Percentiles rank a stretch among this genome's conserved stretches.
These are phyloP conservation scores for Ostreobium quekettii DNA, from an alignment of 139 green algal species.

Conservation along the genomic window DNA sequence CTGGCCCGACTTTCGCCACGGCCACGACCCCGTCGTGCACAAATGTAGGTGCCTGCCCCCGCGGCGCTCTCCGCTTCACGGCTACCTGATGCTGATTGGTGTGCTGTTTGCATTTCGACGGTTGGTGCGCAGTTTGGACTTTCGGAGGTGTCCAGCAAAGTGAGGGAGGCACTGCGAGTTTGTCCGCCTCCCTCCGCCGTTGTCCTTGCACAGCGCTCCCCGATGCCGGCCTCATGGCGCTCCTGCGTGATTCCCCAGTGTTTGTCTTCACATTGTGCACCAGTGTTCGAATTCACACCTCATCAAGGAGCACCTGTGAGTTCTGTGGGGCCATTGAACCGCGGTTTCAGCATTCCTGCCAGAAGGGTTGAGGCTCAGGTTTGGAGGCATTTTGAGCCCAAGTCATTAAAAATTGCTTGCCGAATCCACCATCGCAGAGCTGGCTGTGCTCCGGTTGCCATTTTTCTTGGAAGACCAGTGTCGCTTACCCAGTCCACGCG, in stretches of 20 bases:
- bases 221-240: too few species aligned
- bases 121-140: background rate
- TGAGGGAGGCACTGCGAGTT: background rate
- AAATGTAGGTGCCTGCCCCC: slow-evolving; percentile 29
- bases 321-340: background rate
- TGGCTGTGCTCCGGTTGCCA: background rate
- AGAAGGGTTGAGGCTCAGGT: too few species aligned
- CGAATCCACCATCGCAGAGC: background rate
- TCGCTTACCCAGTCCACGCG: background rate
- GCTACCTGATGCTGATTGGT: background rate
- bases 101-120: background rate
- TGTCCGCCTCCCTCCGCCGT: background rate
- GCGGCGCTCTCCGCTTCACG: background rate
- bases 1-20: slow-evolving; percentile 39
- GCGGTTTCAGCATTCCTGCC: background rate
- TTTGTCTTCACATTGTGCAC: too few species aligned
- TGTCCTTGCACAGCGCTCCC: background rate
- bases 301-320: background rate
- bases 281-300: background rate
- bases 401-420: background rate
- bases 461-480: background rate
- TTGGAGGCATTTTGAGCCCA: background rate
- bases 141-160: background rate
- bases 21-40: slow-evolving; percentile 34
- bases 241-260: too few species aligned